Conservation (phyloP, 208 protist species). For the Leishmania aethiopica region DNA sequence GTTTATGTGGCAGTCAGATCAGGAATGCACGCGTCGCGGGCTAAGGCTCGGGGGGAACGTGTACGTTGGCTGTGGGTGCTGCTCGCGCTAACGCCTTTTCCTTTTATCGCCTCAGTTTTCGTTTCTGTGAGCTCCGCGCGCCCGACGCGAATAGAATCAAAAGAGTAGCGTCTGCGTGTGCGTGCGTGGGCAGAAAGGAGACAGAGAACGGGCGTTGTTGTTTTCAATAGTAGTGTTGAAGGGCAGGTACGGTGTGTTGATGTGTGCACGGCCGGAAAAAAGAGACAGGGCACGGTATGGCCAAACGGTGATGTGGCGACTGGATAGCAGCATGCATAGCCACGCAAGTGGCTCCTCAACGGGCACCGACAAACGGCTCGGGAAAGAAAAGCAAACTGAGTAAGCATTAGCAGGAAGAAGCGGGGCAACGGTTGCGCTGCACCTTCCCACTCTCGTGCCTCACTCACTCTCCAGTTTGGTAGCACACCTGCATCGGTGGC, state of each 20-base stretch:
- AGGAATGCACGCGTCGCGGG: neutral
- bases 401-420: neutral
- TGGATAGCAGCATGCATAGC: neutral
- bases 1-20: neutral
- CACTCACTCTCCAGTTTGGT: neutral
- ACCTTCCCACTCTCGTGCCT: neutral
- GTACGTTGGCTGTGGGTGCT: neutral
- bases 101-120: neutral
- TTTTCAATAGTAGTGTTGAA: neutral
- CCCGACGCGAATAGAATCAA: neutral
- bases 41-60: neutral
- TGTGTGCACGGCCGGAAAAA: neutral
- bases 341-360: neutral
- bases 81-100: neutral
- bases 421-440: neutral
- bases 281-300: neutral
- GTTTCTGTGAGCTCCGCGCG: neutral
- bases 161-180: neutral
- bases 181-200: neutral
- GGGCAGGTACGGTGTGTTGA: neutral
- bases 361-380: constrained; percentile 1
- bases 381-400: constrained; percentile 14
- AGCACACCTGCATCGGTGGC: neutral
- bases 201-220: neutral
- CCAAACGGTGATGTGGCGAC: neutral